Evolutionary conservation across 164 flowering plant genomes (phyloP).

Genomic region (Malania oleifera): DNA sequence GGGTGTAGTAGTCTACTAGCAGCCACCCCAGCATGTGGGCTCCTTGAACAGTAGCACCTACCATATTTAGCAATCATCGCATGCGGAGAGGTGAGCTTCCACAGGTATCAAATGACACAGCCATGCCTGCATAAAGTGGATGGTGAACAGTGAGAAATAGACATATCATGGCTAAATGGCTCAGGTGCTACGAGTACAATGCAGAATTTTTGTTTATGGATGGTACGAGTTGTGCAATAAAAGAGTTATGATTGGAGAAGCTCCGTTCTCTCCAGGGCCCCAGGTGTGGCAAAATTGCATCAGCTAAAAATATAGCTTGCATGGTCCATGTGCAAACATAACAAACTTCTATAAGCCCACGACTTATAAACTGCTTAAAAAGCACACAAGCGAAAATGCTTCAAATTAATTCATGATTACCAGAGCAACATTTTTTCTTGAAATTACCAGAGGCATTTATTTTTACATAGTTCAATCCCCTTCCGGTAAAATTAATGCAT

Average conservation of each 20-base stretch:
- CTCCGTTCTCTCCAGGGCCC: neutral
- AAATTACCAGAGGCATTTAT: no score
- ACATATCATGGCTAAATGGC: neutral
- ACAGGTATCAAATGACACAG: slow-evolving; percentile 1
- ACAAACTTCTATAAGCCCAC: neutral
- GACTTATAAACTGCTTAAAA: no score
- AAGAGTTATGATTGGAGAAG: neutral
- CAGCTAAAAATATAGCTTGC: neutral
- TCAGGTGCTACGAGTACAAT: neutral
- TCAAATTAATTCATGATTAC: no score
- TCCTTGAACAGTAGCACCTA: neutral
- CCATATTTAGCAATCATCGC: neutral
- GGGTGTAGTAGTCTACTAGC: neutral
- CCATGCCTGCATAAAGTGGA: neutral
- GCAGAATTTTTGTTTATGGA: neutral
- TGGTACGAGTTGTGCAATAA: neutral
- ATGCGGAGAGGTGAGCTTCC: slow-evolving; percentile 3
- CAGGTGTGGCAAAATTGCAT: neutral
- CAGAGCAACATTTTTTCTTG: no score
- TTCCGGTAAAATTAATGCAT: no score
- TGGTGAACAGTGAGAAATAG: neutral
- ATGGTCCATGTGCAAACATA: neutral
- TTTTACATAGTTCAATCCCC: no score
- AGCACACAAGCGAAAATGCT: no score
- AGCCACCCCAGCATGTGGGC: slow-evolving; percentile 1